Evolutionary conservation across 73 alveolate genomes (phyloP).

Genomic region (Stentor roeselii): DNA sequence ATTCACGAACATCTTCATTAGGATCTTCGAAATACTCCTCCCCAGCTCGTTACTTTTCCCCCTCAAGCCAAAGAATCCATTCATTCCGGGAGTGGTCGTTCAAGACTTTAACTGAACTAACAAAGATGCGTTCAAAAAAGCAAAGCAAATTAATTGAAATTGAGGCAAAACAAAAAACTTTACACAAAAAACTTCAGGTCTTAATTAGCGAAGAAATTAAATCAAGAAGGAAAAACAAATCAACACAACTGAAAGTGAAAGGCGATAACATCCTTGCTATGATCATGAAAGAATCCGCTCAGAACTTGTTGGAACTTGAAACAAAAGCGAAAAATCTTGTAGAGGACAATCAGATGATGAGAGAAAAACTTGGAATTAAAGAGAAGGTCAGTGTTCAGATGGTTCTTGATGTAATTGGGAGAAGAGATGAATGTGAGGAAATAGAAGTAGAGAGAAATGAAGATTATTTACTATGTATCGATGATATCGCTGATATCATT

Average conservation of each 20-base stretch:
- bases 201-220: neutral
- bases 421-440: no score
- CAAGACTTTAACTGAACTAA: neutral
- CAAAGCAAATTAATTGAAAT: neutral
- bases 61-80: neutral
- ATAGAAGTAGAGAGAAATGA: no score
- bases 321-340: neutral
- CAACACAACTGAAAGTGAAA: neutral
- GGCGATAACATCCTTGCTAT: neutral
- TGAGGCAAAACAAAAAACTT: neutral
- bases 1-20: neutral
- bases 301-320: neutral
- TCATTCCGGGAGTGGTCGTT: neutral
- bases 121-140: neutral
- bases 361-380: no score
- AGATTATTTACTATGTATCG: no score
- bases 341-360: neutral
- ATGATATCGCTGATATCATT: no score
- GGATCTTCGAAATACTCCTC: neutral
- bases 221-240: neutral
- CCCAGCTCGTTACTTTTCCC: neutral
- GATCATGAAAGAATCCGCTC: neutral
- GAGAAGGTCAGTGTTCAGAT: no score
- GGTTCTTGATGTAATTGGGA: no score
- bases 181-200: neutral